phyloP scores from a whole-genome alignment of 495 filamentous ascomycete genomes.

The Talaromyces proteolyticus region DNA sequence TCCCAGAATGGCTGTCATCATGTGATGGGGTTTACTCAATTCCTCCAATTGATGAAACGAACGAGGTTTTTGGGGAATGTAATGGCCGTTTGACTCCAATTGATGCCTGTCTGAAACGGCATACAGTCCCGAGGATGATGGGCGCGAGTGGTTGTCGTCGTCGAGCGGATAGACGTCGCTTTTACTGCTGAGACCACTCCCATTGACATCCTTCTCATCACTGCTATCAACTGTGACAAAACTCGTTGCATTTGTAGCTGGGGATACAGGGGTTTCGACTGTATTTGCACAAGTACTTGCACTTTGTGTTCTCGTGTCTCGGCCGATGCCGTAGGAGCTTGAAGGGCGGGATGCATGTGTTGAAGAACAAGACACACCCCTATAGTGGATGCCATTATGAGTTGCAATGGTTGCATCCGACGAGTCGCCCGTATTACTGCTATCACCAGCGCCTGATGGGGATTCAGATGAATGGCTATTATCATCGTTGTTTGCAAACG shows the following conservation, averaged over 20 bases:
- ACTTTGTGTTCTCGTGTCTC: slow-evolving; percentile 35
- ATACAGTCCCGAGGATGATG: slow-evolving; percentile 21
- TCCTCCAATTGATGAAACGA: slow-evolving; percentile 19
- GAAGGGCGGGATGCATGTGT: slow-evolving; percentile 28
- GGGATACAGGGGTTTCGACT: slow-evolving; percentile 38
- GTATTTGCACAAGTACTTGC: slow-evolving; percentile 37
- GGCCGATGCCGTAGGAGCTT: slow-evolving; percentile 35
- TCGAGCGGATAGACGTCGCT: slow-evolving; percentile 9
- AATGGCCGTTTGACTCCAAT: slow-evolving; percentile 11
- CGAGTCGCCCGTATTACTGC: slow-evolving; percentile 8
- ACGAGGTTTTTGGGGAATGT: slow-evolving; percentile 12
- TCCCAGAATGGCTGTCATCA: slow-evolving; percentile 14
- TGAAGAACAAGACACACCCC: slow-evolving; percentile 22
- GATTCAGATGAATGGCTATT: background rate
- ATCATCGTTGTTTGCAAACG: background rate
- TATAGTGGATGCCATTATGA: slow-evolving; percentile 27
- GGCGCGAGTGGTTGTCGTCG: slow-evolving; percentile 22
- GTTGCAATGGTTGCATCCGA: slow-evolving; percentile 18
- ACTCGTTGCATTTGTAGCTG: slow-evolving; percentile 47
- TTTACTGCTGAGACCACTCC: slow-evolving; percentile 21
- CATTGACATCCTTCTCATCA: slow-evolving; percentile 31
- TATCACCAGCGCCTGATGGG: background rate
- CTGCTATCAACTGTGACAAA: slow-evolving; percentile 43
- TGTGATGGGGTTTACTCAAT: slow-evolving; percentile 19
- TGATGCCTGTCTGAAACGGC: slow-evolving; percentile 14